These are phyloP conservation scores for Tetrapisispora phaffii DNA, from an alignment of 805 yeast genomes.

Conservation along the genomic window DNA sequence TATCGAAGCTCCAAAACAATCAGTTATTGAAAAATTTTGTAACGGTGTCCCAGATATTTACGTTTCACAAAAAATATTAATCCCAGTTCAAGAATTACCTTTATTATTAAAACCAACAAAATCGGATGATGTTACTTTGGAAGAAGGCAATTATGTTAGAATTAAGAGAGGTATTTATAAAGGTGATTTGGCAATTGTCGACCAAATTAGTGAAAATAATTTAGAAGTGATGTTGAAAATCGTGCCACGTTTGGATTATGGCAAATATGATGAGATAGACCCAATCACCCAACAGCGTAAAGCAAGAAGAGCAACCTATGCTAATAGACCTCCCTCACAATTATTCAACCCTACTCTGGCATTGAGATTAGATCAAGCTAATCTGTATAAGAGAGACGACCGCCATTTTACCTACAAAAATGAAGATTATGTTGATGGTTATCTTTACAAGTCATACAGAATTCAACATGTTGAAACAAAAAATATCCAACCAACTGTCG, in stretches of 20 bases:
- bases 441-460: conserved; percentile 74
- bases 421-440: conserved; percentile 87
- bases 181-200: conserved; percentile 88
- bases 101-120: conserved; percentile 83
- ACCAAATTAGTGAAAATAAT: conserved; percentile 87
- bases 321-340: conserved; percentile 73
- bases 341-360: conserved; percentile 87
- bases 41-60: conserved; percentile 86
- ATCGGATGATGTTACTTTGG: conserved; percentile 75
- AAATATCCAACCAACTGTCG: conserved; percentile 75
- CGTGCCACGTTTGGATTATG: conserved; percentile 91
- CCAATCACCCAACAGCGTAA: conserved; percentile 42
- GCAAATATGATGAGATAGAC: conserved; percentile 49
- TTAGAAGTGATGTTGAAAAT: conserved; percentile 87
- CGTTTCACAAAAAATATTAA: conserved; percentile 61
- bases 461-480: conserved; percentile 73
- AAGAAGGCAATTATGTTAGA: conserved; percentile 89
- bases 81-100: conserved; percentile 93
- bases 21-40: conserved; percentile 82
- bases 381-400: conserved; percentile 55
- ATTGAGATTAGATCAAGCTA: conserved; percentile 66
- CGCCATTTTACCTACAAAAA: conserved; percentile 65
- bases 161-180: conserved; percentile 84
- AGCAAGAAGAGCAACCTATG: conserved; percentile 43
- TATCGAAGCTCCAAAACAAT: conserved; percentile 86